phyloP scores from a whole-genome alignment of 345 rosid genomes.

The Eucalyptus cloeziana region DNA sequence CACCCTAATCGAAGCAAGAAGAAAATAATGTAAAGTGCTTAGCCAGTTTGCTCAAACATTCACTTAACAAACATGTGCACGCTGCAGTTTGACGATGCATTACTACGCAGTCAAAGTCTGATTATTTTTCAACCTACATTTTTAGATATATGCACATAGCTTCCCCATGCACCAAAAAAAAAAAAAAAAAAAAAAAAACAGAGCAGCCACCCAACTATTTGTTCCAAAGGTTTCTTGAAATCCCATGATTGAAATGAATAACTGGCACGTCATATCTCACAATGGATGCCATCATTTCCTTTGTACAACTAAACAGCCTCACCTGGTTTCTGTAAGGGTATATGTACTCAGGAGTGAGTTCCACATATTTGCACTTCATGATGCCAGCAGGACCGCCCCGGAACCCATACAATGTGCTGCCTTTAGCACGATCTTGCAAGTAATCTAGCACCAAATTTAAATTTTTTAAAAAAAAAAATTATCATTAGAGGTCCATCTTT shows the following conservation, averaged over 20 bases:
- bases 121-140: not conserved
- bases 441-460: slow-evolving; percentile 42
- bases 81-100: accelerated
- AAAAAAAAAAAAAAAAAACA: too few relatives aligned
- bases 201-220: not conserved
- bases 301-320: not conserved
- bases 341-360: slow-evolving; percentile 57
- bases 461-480: too few relatives aligned
- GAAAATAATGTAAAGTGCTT: not conserved
- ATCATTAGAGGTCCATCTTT: not conserved
- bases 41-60: not conserved
- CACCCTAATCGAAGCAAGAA: slow-evolving; percentile 49
- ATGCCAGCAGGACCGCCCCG: slow-evolving; percentile 98
- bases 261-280: not conserved
- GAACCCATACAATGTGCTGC: slow-evolving; percentile 75
- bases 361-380: slow-evolving; percentile 83
- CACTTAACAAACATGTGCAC: not conserved
- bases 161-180: not conserved
- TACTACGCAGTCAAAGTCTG: not conserved
- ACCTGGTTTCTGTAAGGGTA: slow-evolving; percentile 93
- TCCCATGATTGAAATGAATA: not conserved
- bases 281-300: not conserved
- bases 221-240: not conserved
- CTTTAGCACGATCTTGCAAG: slow-evolving; percentile 63
- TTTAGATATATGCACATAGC: not conserved